Percentiles rank a stretch among this genome's conserved stretches.
Evolutionary conservation across 1,284 basidiomycete species (phyloP).

Genomic region (Ustilago cynodontis): DNA sequence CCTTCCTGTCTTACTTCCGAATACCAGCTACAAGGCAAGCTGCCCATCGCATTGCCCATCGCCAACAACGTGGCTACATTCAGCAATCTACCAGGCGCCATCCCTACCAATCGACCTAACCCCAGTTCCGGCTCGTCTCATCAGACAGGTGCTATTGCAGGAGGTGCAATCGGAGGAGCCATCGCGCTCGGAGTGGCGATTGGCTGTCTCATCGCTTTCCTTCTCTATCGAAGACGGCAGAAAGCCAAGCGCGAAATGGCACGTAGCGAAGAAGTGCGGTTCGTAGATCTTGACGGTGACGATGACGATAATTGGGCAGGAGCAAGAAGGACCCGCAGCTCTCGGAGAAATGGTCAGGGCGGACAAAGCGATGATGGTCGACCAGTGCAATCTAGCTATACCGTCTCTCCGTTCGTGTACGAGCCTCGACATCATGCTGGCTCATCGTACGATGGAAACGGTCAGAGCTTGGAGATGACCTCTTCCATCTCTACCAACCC

Average conservation of each 20-base stretch:
- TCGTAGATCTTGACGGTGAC: conserved; percentile 60
- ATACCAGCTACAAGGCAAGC: conserved; percentile 23
- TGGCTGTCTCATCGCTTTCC: conserved; percentile 42
- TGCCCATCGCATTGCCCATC: conserved; percentile 29
- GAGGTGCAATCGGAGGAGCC: conserved; percentile 58
- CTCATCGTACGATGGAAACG: conserved; percentile 14
- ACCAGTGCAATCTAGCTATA: conserved; percentile 22
- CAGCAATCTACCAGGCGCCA: conserved; percentile 50
- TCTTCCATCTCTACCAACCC: conserved; percentile 26
- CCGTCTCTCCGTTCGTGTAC: conserved; percentile 56
- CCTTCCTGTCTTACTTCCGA: conserved; percentile 26
- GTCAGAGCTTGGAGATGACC: conserved; percentile 42
- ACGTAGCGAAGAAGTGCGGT: conserved; percentile 53
- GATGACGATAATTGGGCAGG: conserved; percentile 37
- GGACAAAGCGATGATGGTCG: conserved; percentile 7
- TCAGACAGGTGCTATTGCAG: conserved; percentile 51
- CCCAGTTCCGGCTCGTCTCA: conserved; percentile 2
- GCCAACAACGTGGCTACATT: conserved; percentile 39
- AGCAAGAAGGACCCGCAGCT: conserved; percentile 10
- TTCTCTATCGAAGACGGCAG: conserved; percentile 53
- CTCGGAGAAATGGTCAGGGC: conserved; percentile 9
- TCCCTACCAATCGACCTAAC: conserved; percentile 12
- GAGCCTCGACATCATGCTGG: conserved; percentile 22
- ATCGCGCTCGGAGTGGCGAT: conserved; percentile 52
- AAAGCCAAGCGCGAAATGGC: conserved; percentile 44